Percentiles rank a stretch among this genome's conserved stretches.
These are phyloP conservation scores for Lentinus brumalis DNA, from an alignment of 768 basidiomycete genomes.

Conservation along the genomic window DNA sequence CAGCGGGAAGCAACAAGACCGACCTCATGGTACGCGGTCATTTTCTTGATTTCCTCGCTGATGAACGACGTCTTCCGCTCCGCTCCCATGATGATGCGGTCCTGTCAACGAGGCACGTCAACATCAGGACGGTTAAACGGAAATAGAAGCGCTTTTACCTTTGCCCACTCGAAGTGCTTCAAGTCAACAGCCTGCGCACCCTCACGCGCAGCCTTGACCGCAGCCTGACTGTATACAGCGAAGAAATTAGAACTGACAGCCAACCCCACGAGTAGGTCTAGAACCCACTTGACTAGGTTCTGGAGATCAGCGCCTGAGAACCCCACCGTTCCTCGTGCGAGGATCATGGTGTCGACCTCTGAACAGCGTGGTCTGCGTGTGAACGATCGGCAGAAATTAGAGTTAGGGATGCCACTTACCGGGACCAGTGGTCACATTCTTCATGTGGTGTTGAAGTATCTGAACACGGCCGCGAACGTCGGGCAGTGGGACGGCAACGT, in stretches of 20 bases:
- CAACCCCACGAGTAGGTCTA: not conserved
- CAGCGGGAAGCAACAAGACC: constrained; percentile 19
- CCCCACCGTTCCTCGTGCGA: constrained; percentile 93
- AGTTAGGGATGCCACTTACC: constrained; percentile 38
- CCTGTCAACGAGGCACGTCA: constrained; percentile 42
- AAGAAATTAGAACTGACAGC: not conserved
- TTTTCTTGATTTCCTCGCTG: constrained; percentile 80
- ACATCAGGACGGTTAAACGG: not conserved
- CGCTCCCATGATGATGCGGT: constrained; percentile 96
- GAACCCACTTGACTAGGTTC: constrained; percentile 89
- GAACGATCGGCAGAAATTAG: constrained; percentile 6
- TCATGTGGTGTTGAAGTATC: constrained; percentile 91
- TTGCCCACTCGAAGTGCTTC: constrained; percentile 97
- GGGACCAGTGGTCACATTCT: constrained; percentile 63
- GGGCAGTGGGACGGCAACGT: constrained; percentile 90
- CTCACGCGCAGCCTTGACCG: constrained; percentile 92
- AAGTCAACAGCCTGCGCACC: constrained; percentile 68
- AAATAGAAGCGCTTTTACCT: constrained; percentile 45
- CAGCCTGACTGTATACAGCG: constrained; percentile 64
- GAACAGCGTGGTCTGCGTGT: constrained; percentile 7
- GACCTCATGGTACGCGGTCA: constrained; percentile 97
- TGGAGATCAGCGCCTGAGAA: constrained; percentile 97
- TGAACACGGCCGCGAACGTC: constrained; percentile 93
- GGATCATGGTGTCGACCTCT: constrained; percentile 83
- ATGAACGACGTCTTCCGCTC: constrained; percentile 91